Percentiles rank a stretch among this genome's conserved stretches.
Evolutionary conservation across 2,329 filamentous ascomycete genomes (phyloP).

Genomic region (Basipetospora sp.): DNA sequence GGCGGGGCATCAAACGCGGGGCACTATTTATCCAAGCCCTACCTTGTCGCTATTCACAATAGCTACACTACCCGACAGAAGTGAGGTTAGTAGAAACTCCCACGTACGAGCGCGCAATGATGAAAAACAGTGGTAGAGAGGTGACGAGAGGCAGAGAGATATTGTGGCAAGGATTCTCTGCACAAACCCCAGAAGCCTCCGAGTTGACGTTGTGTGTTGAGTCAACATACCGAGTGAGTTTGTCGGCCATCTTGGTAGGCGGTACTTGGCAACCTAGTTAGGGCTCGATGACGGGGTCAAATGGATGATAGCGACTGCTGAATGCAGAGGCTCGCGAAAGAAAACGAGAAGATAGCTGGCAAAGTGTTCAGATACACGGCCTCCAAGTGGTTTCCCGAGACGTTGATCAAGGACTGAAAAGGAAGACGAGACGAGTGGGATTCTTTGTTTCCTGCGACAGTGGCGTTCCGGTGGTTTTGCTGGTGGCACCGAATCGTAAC

Average conservation of each 20-base stretch:
- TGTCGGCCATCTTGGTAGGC: slow-evolving; percentile 62
- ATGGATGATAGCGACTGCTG: not conserved
- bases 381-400: not conserved
- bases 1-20: slow-evolving; percentile 6
- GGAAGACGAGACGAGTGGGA: too few relatives aligned
- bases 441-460: slow-evolving; percentile 4
- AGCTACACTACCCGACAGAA: slow-evolving; percentile 56
- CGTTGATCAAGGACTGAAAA: too few relatives aligned
- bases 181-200: too few relatives aligned
- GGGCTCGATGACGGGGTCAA: not conserved
- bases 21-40: slow-evolving; percentile 3
- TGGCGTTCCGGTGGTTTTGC: too few relatives aligned
- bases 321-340: too few relatives aligned
- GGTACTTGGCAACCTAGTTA: not conserved
- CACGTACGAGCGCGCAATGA: not conserved
- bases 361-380: not conserved
- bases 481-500: too few relatives aligned
- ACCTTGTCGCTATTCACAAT: slow-evolving; percentile 99
- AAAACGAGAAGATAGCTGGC: too few relatives aligned
- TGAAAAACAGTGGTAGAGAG: too few relatives aligned
- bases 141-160: too few relatives aligned
- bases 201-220: not conserved
- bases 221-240: slow-evolving; percentile 70
- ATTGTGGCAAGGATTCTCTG: too few relatives aligned
- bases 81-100: not conserved